Percentiles rank a stretch among this genome's conserved stretches.
Evolutionary conservation across 805 yeast genomes (phyloP).

Genomic region (Wickerhamiella domercqiae): DNA sequence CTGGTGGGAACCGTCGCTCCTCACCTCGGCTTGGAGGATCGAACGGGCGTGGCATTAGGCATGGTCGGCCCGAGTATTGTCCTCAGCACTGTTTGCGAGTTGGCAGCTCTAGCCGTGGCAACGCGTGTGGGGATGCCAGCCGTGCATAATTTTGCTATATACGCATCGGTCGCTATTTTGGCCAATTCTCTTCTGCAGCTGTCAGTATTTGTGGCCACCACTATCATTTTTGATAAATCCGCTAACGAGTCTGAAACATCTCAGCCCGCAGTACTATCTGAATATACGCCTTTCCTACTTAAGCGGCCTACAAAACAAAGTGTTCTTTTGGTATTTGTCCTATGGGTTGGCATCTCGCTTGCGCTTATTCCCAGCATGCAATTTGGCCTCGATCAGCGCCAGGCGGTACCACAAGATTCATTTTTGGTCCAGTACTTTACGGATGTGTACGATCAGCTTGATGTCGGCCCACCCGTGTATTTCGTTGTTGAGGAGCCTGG

Average conservation of each 20-base stretch:
- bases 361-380: slow-evolving; percentile 51
- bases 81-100: slow-evolving; percentile 61
- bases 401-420: slow-evolving; percentile 74
- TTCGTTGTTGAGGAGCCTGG: slow-evolving; percentile 62
- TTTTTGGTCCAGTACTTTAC: slow-evolving; percentile 68
- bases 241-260: slow-evolving; percentile 7
- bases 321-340: slow-evolving; percentile 38
- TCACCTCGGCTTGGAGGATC: slow-evolving; percentile 35
- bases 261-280: slow-evolving; percentile 12
- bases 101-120: slow-evolving; percentile 66
- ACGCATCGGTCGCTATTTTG: slow-evolving; percentile 73
- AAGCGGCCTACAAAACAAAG: slow-evolving; percentile 31
- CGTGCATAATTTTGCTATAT: slow-evolving; percentile 80
- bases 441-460: slow-evolving; percentile 55
- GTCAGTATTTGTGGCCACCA: slow-evolving; percentile 62
- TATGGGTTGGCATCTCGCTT: slow-evolving; percentile 55
- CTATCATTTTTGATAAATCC: slow-evolving; percentile 39
- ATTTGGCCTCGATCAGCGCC: slow-evolving; percentile 77
- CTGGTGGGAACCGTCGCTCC: slow-evolving; percentile 34
- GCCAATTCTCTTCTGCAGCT: slow-evolving; percentile 65
- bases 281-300: slow-evolving; percentile 48
- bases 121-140: slow-evolving; percentile 88
- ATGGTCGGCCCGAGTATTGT: slow-evolving; percentile 79
- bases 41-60: slow-evolving; percentile 50
- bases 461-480: slow-evolving; percentile 85